A percentile compares a stretch with the other conserved stretches of the same genome.
Conservation (phyloP, 1,284 basidiomycete genomes). For the Ganoderma boninense region DNA sequence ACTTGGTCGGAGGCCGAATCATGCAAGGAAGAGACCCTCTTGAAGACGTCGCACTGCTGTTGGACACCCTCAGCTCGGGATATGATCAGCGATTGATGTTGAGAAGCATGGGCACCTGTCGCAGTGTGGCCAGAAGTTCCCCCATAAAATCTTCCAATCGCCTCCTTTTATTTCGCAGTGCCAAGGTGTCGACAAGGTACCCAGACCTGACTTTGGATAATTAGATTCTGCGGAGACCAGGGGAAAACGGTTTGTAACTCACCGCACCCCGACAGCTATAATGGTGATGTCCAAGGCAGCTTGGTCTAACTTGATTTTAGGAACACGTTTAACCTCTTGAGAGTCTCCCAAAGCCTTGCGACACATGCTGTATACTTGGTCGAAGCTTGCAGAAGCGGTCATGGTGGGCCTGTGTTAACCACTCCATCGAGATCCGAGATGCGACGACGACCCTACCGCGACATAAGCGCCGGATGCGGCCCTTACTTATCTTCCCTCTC, state of each 20-base stretch:
- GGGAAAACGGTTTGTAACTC: neutral
- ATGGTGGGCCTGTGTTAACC: neutral
- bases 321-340: conserved; percentile 12
- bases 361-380: neutral
- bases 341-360: neutral
- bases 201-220: conserved; percentile 42
- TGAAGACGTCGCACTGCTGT: conserved; percentile 38
- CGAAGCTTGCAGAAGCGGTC: neutral
- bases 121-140: conserved; percentile 41
- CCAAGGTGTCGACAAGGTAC: conserved; percentile 51
- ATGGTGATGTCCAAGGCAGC: conserved; percentile 23
- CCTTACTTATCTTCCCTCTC: neutral
- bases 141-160: conserved; percentile 35
- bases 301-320: conserved; percentile 18
- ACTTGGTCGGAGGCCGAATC: conserved; percentile 53
- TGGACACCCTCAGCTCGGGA: neutral
- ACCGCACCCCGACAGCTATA: conserved; percentile 29
- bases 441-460: no score
- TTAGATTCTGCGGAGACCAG: neutral
- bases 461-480: neutral
- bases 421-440: neutral
- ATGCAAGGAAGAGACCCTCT: conserved; percentile 48
- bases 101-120: conserved; percentile 35
- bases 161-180: conserved; percentile 29
- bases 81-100: neutral